A percentile compares a stretch with the other conserved stretches of the same genome.
These are phyloP conservation scores for Aspergillus affinis DNA, from an alignment of 495 filamentous ascomycete species.

Conservation along the genomic window DNA sequence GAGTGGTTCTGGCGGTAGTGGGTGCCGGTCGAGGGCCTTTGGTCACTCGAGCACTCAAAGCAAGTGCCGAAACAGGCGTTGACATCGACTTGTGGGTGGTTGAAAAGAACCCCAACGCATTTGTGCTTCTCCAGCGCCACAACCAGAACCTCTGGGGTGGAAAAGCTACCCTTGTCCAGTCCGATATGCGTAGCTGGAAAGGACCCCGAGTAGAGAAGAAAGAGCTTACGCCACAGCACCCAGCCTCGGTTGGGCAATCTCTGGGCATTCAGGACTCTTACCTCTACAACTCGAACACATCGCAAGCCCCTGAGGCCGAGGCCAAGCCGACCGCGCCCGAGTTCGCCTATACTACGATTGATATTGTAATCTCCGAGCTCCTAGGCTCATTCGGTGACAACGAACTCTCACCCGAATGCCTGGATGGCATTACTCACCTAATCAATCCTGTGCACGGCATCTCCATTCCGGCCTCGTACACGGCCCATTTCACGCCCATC, in stretches of 20 bases:
- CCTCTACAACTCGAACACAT: conserved; percentile 26
- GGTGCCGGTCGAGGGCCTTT: conserved; percentile 91
- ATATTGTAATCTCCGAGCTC: conserved; percentile 92
- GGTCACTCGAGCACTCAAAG: conserved; percentile 78
- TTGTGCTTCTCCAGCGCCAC: conserved; percentile 82
- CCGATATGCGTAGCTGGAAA: conserved; percentile 96
- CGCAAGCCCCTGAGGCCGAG: conserved; percentile 6
- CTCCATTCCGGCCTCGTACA: conserved; percentile 89
- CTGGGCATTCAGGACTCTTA: conserved; percentile 34
- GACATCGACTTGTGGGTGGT: conserved; percentile 84
- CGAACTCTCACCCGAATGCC: conserved; percentile 85
- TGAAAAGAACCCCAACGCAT: conserved; percentile 98
- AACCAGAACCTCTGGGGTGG: conserved; percentile 75
- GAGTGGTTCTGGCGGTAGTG: conserved; percentile 86
- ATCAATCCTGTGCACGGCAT: conserved; percentile 78
- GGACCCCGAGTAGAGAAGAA: conserved; percentile 50
- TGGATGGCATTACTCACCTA: conserved; percentile 86
- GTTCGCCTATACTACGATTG: conserved; percentile 60
- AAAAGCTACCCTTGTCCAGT: conserved; percentile 81
- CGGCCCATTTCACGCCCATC: conserved; percentile 86
- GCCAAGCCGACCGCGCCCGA: conserved; percentile 6
- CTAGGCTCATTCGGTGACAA: conserved; percentile 92
- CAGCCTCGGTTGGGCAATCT: conserved; percentile 31
- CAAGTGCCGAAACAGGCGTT: conserved; percentile 72
- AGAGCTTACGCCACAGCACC: background rate